These are phyloP conservation scores for Solanum verrucosum DNA, from an alignment of 257 asterid species.

Conservation along the genomic window DNA sequence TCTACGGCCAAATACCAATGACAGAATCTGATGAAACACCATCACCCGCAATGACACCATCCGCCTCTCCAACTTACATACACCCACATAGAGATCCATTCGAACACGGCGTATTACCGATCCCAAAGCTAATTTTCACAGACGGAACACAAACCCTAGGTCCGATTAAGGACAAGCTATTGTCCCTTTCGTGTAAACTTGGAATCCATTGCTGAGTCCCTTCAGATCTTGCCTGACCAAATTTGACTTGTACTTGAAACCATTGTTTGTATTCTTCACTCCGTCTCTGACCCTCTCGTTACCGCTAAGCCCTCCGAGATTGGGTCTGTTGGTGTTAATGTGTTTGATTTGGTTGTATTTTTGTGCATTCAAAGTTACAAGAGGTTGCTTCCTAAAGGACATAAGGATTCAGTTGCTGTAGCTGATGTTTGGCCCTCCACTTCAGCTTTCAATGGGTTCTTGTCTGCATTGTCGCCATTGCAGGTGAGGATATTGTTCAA, in stretches of 20 bases:
- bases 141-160: slow-evolving; percentile 61
- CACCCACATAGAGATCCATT: slow-evolving; percentile 85
- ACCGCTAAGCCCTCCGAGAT: slow-evolving; percentile 31
- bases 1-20: not conserved
- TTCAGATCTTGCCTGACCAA: slow-evolving; percentile 55
- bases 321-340: slow-evolving; percentile 54
- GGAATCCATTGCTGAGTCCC: slow-evolving; percentile 30
- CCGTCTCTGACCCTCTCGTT: slow-evolving; percentile 54
- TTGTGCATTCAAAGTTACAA: slow-evolving; percentile 73
- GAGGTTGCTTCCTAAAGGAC: slow-evolving; percentile 83
- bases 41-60: slow-evolving; percentile 7
- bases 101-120: slow-evolving; percentile 73
- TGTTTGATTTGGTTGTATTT: slow-evolving; percentile 69
- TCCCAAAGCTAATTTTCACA: slow-evolving; percentile 68
- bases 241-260: slow-evolving; percentile 69
- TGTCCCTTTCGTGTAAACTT: slow-evolving; percentile 43
- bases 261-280: slow-evolving; percentile 44
- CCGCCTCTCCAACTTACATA: slow-evolving; percentile 23
- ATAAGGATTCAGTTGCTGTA: slow-evolving; percentile 76
- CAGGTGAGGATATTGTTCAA: slow-evolving; percentile 34
- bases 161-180: slow-evolving; percentile 55
- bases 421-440: slow-evolving; percentile 98
- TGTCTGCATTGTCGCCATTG: slow-evolving; percentile 73
- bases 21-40: not conserved
- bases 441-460: slow-evolving; percentile 75